Conservation (phyloP, 2,329 filamentous ascomycete species). For the Phaeosphaeriaceae sp. region DNA sequence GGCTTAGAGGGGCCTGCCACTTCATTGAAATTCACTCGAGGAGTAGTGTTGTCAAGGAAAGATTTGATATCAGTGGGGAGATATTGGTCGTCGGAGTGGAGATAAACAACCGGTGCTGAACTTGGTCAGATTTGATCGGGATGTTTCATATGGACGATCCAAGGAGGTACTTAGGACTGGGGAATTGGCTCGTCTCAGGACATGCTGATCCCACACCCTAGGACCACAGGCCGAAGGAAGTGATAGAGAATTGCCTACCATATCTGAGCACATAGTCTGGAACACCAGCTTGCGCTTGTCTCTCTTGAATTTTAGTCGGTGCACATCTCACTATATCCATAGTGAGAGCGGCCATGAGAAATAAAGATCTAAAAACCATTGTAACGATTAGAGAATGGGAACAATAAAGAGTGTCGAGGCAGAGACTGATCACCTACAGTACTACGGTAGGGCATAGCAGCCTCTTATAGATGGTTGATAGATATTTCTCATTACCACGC, state of each 20-base stretch:
- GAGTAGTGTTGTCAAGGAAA: slow-evolving; percentile 51
- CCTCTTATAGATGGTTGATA: slow-evolving; percentile 8
- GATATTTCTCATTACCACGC: neutral
- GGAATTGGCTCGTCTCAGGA: too few relatives aligned
- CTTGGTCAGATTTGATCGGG: slow-evolving; percentile 10
- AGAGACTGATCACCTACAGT: neutral
- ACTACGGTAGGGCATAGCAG: neutral
- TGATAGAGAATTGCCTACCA: slow-evolving; percentile 30
- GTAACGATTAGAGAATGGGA: slow-evolving; percentile 3
- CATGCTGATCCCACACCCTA: neutral
- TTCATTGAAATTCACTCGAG: slow-evolving; percentile 45
- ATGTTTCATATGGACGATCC: too few relatives aligned
- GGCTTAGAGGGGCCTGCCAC: slow-evolving; percentile 44
- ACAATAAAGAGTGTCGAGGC: neutral
- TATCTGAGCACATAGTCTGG: slow-evolving; percentile 49
- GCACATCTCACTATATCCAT: slow-evolving; percentile 21
- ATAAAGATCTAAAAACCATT: slow-evolving; percentile 19
- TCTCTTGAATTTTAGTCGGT: slow-evolving; percentile 22
- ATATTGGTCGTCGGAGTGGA: slow-evolving; percentile 53
- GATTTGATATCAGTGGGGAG: slow-evolving; percentile 52
- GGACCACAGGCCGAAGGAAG: neutral
- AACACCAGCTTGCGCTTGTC: slow-evolving; percentile 34
- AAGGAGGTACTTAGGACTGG: neutral
- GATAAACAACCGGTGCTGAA: slow-evolving; percentile 53
- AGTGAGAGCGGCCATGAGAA: slow-evolving; percentile 14